Percentiles rank a stretch among this genome's conserved stretches.
phyloP scores from a whole-genome alignment of 192 early-diverging fungal genomes.

The Entomortierella lignicola region DNA sequence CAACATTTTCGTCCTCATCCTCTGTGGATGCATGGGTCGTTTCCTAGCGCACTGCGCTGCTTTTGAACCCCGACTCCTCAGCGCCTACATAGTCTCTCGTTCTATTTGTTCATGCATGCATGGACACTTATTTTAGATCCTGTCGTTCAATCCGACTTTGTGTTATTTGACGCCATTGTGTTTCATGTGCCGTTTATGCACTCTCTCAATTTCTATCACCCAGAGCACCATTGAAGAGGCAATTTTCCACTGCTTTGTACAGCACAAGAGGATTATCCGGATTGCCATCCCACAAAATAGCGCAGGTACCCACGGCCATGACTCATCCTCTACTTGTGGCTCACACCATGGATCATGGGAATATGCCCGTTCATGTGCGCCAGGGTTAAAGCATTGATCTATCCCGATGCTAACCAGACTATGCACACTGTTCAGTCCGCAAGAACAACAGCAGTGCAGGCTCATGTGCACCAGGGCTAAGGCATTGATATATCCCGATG shows the following conservation, averaged over 20 bases:
- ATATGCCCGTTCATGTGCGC: conserved; percentile 13
- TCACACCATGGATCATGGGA: not conserved
- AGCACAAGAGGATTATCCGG: conserved; percentile 1
- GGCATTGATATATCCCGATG: conserved; percentile 7
- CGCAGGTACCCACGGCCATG: conserved; percentile 18
- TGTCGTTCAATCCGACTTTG: not conserved
- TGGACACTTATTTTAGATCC: too few relatives aligned
- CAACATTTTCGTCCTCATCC: not conserved
- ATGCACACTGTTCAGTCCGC: not conserved
- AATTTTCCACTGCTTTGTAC: not conserved
- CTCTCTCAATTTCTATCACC: conserved; percentile 14
- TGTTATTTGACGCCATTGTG: conserved; percentile 24
- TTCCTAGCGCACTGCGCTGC: conserved; percentile 13
- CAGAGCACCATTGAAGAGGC: not conserved
- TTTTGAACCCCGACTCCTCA: conserved; percentile 26
- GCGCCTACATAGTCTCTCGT: conserved; percentile 3
- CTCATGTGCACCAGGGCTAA: conserved; percentile 7
- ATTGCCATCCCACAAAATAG: conserved; percentile 8
- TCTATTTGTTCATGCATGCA: conserved; percentile 5
- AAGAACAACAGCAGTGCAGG: conserved; percentile 9
- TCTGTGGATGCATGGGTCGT: conserved; percentile 7
- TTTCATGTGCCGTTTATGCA: conserved; percentile 15
- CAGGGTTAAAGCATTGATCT: conserved; percentile 11
- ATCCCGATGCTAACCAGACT: not conserved
- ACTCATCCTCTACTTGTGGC: not conserved